These are phyloP conservation scores for Prunus fruticosa DNA, from an alignment of 306 rosid species.

Conservation along the genomic window DNA sequence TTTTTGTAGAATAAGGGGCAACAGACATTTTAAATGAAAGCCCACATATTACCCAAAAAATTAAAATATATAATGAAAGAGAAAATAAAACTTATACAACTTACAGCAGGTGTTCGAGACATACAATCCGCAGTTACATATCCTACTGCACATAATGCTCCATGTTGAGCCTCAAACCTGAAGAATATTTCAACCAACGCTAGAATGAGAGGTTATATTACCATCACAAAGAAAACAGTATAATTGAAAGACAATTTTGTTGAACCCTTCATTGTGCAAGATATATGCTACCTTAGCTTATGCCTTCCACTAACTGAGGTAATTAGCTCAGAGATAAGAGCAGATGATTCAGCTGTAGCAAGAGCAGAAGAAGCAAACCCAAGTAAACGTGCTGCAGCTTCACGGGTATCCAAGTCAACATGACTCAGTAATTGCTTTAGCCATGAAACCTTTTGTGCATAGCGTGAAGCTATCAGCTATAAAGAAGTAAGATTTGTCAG, in stretches of 20 bases:
- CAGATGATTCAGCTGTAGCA: slow-evolving; percentile 45
- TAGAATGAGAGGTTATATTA: slow-evolving; percentile 15
- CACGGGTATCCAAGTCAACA: slow-evolving; percentile 86
- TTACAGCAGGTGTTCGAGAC: slow-evolving; percentile 63
- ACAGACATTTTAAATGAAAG: background rate
- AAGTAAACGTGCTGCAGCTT: slow-evolving; percentile 86
- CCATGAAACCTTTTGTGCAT: slow-evolving; percentile 67
- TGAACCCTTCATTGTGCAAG: slow-evolving; percentile 9
- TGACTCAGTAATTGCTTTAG: slow-evolving; percentile 77
- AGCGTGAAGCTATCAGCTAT: slow-evolving; percentile 75
- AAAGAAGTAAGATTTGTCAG: slow-evolving; percentile 34
- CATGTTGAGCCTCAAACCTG: slow-evolving; percentile 94
- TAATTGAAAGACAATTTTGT: background rate
- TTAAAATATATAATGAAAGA: background rate
- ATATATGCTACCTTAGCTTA: slow-evolving; percentile 52
- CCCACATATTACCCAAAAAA: background rate
- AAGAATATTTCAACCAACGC: slow-evolving; percentile 24
- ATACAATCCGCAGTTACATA: slow-evolving; percentile 76
- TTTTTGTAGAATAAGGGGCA: background rate
- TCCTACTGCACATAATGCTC: slow-evolving; percentile 85
- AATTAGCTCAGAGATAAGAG: slow-evolving; percentile 57
- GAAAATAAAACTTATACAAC: slow-evolving; percentile 25
- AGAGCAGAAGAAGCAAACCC: slow-evolving; percentile 87
- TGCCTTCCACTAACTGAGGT: slow-evolving; percentile 48
- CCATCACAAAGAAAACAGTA: background rate